phyloP scores from a whole-genome alignment of 192 early-diverging fungal species.

The Backusella tuberculispora region DNA sequence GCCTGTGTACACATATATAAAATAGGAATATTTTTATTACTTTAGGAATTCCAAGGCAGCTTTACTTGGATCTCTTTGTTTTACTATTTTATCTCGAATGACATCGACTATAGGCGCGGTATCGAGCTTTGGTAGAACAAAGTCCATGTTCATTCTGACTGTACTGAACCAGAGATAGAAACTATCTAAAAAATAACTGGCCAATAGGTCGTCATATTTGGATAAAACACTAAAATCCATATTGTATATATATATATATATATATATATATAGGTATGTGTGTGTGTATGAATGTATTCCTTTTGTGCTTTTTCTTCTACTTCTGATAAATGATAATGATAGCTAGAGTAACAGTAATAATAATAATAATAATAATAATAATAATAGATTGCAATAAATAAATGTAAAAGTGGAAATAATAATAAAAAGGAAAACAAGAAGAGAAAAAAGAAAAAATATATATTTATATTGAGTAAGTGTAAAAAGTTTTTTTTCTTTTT shows the following conservation, averaged over 20 bases:
- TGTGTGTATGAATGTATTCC: too few species aligned
- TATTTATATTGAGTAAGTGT: too few species aligned
- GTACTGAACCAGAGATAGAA: slow-evolving; percentile 56
- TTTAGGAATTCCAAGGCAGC: slow-evolving; percentile 7
- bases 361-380: too few species aligned
- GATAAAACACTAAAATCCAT: slow-evolving; percentile 57
- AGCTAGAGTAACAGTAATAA: too few species aligned
- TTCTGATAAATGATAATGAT: too few species aligned
- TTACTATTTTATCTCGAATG: slow-evolving; percentile 46
- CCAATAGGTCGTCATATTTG: slow-evolving; percentile 54
- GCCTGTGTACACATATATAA: not conserved
- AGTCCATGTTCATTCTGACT: slow-evolving; percentile 52
- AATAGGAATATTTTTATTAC: not conserved
- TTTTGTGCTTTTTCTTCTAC: too few species aligned
- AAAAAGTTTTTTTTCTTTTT: too few species aligned
- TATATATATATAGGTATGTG: not conserved
- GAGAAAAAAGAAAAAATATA: too few species aligned
- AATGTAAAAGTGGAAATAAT: too few species aligned
- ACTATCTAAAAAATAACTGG: slow-evolving; percentile 51
- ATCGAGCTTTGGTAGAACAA: slow-evolving; percentile 30
- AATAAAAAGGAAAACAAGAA: too few species aligned
- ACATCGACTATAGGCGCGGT: slow-evolving; percentile 39
- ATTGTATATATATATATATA: slow-evolving; percentile 10
- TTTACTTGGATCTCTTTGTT: slow-evolving; percentile 36
- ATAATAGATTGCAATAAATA: too few species aligned